Evolutionary conservation across 139 green algal genomes (phyloP).

Genomic region (Chlorokybus atmophyticus): DNA sequence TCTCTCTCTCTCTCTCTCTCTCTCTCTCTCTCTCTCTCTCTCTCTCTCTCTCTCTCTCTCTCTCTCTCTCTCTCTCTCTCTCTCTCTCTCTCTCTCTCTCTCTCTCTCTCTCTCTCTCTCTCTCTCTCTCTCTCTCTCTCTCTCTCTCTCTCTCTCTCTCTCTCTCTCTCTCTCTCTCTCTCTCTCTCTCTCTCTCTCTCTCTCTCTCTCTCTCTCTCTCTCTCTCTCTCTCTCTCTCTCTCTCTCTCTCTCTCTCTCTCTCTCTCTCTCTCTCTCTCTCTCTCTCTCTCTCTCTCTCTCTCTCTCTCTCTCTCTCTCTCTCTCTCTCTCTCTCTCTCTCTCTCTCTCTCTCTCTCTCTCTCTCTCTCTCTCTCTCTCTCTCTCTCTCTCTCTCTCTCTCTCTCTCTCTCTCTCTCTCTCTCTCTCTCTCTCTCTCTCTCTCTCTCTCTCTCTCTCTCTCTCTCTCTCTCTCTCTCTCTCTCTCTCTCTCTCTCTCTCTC

Average conservation of each 20-base stretch:
- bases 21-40: background rate
- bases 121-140: too few species aligned
- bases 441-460: background rate
- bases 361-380: background rate
- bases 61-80: background rate
- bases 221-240: background rate
- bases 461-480: background rate
- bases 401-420: background rate
- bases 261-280: background rate
- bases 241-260: conserved; percentile 1
- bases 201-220: conserved; percentile 3
- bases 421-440: background rate
- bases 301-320: too few species aligned
- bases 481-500: background rate
- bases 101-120: background rate
- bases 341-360: background rate
- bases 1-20: background rate
- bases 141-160: too few species aligned
- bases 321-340: background rate
- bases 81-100: background rate
- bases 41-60: background rate
- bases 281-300: too few species aligned
- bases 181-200: conserved; percentile 3
- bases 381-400: background rate
- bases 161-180: background rate